Base-by-base conservation (phyloP, 352 stramenopile species). In the Pythium myriotylum region DNA sequence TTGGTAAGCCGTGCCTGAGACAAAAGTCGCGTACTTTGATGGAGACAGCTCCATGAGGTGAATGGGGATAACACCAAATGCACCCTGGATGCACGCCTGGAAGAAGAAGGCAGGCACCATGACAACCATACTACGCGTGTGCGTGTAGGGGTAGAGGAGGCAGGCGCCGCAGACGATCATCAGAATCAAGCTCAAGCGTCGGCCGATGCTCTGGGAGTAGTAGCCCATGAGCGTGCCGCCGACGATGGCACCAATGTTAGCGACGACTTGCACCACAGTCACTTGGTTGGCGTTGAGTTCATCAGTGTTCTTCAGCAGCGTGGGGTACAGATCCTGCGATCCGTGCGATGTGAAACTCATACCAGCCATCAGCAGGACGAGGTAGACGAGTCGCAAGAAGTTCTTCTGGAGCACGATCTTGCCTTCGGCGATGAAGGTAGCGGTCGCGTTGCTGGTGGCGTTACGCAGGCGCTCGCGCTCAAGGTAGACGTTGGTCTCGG, bases 41-140 rank as follows among this genome's bases (percentile, higher is more conserved):
- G 76, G 76, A n/a, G 73, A 76, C 8, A 85, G 54, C 62, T 85
- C 76, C 70, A 85, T 74, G 19, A 85, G 63, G 54, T 82, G 74
- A 45, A 82, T 82, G 14, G 74, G 74, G 55, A 82, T 79, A 17
- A 82, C 76, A 26, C 76, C 76, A 60, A 67, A 82, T 33, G 73
- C 76, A 13, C 76, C 73, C 41, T 85, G 76, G 4, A 85, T 65
- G 47, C 69, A 80, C 45, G 75, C 72, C 58, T 83, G 74, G 60
- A 77, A 65, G 55, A 80, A 83, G 59, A 80, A 80, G 19, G 71
- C 69, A 29, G 58, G 63, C 22, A 67, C 54, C 50, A 71, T 65
- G n/a, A 83, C 39, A 14, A 37, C 55, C 19, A 48, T 46, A 42
- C 66, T 59, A 4, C 48, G 52, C 10, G 64, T 45, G 52, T 70